Conservation (phyloP, 495 filamentous ascomycete genomes). For the Neurospora intermedia region DNA sequence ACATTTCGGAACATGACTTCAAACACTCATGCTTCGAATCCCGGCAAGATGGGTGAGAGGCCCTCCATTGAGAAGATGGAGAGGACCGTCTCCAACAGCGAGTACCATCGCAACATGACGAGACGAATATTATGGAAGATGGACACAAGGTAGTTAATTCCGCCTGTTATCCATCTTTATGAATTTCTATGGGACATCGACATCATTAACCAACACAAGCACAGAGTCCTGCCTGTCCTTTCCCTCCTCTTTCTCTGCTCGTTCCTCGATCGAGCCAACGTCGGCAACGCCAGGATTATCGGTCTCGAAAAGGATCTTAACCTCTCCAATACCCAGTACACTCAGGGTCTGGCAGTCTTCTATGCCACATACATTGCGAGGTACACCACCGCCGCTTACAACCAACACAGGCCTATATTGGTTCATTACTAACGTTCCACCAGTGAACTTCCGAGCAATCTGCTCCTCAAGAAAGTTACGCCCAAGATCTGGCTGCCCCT, state of each 20-base stretch:
- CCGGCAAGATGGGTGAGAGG: not conserved
- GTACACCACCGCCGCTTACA: slow-evolving; percentile 8
- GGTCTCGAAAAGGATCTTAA: slow-evolving; percentile 53
- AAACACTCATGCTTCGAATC: not conserved
- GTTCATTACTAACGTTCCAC: not conserved
- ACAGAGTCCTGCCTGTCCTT: slow-evolving; percentile 39
- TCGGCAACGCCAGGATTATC: slow-evolving; percentile 76
- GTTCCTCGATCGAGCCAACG: slow-evolving; percentile 72
- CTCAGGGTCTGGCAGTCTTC: slow-evolving; percentile 46
- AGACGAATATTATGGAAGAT: slow-evolving; percentile 15
- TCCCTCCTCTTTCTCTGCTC: slow-evolving; percentile 39
- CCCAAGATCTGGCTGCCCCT: slow-evolving; percentile 51
- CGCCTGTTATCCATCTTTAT: not conserved
- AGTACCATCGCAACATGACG: not conserved
- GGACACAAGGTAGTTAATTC: slow-evolving; percentile 12
- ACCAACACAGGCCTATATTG: slow-evolving; percentile 1
- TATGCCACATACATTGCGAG: slow-evolving; percentile 47
- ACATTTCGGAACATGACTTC: not conserved
- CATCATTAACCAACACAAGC: slow-evolving; percentile 10
- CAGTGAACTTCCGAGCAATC: slow-evolving; percentile 72
- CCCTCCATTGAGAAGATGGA: not conserved
- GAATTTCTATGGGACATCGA: not conserved
- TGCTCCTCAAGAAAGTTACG: slow-evolving; percentile 65
- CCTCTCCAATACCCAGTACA: slow-evolving; percentile 61
- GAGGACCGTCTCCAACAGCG: not conserved